phyloP scores from a whole-genome alignment of 768 basidiomycete genomes.

The Mycena indigotica region DNA sequence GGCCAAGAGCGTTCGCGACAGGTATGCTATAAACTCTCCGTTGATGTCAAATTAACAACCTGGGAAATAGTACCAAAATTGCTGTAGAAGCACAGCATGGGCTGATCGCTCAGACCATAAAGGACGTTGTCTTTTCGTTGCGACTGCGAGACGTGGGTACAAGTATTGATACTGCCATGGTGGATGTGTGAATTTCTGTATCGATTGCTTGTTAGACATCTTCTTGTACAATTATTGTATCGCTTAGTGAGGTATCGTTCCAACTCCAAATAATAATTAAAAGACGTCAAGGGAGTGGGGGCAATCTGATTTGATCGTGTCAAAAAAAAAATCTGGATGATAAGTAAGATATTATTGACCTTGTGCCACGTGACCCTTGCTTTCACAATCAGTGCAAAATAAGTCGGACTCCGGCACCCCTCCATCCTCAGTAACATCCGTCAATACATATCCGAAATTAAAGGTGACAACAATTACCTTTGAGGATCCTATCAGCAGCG shows the following conservation, averaged over 20 bases:
- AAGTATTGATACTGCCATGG: neutral
- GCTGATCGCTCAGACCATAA: constrained; percentile 89
- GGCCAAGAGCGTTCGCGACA: constrained; percentile 88
- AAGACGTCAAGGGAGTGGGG: constrained; percentile 89
- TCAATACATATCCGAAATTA: neutral
- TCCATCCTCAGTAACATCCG: constrained; percentile 5
- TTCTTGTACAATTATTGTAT: neutral
- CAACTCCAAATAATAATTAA: constrained; percentile 35
- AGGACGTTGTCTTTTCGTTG: constrained; percentile 84
- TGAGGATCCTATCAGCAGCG: constrained; percentile 59
- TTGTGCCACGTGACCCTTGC: constrained; percentile 69
- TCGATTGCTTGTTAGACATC: neutral
- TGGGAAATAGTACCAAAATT: constrained; percentile 77
- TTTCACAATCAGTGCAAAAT: constrained; percentile 86
- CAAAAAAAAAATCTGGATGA: neutral
- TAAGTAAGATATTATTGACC: constrained; percentile 23
- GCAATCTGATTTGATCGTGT: constrained; percentile 48
- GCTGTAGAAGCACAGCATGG: constrained; percentile 92
- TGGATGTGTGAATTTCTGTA: neutral
- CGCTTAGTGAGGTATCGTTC: neutral
- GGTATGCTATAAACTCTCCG: constrained; percentile 43
- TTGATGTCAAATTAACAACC: neutral
- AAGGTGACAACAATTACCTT: constrained; percentile 23
- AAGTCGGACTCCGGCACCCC: constrained; percentile 33
- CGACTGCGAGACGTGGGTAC: neutral